These are phyloP conservation scores for Ophiocordyceps camponoti-leonardi DNA, from an alignment of 2,329 filamentous ascomycete species.

Conservation along the genomic window DNA sequence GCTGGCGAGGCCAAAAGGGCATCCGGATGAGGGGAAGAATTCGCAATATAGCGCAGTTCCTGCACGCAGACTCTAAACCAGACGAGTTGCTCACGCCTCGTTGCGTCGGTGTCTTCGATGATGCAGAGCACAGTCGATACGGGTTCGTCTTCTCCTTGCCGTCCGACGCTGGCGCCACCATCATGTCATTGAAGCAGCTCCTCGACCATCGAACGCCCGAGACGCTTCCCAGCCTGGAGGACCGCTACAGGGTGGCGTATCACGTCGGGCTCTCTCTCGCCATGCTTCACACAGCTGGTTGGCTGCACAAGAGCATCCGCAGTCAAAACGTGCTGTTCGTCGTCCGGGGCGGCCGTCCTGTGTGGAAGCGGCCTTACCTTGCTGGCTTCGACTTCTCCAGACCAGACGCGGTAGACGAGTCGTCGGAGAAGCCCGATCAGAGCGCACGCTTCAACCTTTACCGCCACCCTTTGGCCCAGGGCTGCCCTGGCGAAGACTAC, in stretches of 20 bases:
- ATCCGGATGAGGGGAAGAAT: neutral
- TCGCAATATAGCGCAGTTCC: neutral
- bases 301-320: neutral
- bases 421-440: neutral
- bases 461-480: neutral
- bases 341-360: neutral
- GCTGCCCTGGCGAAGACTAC: neutral
- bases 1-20: neutral
- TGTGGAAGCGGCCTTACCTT: neutral
- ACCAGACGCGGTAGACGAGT: neutral
- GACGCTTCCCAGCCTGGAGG: neutral
- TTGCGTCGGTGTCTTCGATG: neutral
- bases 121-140: neutral
- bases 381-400: neutral
- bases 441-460: neutral
- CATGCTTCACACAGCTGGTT: neutral
- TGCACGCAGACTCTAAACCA: neutral
- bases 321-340: neutral
- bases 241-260: neutral
- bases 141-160: neutral
- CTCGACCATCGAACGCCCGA: neutral
- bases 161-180: neutral
- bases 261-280: neutral
- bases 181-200: neutral
- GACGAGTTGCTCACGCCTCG: neutral